phyloP scores from a whole-genome alignment of 495 filamentous ascomycete genomes.

The Bathelium albidoporum region DNA sequence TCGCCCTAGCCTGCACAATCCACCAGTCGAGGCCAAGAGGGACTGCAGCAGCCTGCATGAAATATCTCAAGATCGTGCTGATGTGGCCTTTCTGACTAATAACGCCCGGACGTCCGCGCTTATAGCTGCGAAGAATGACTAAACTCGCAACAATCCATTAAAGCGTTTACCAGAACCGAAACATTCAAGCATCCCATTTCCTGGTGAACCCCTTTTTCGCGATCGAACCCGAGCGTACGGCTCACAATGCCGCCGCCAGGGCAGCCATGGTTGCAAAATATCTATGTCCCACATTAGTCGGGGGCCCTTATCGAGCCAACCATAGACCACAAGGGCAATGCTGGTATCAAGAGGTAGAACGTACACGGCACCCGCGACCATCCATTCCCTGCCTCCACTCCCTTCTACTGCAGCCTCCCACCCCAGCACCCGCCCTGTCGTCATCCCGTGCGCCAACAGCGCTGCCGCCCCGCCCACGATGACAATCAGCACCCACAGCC shows the following conservation, averaged over 20 bases:
- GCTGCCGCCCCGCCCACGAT: conserved; percentile 12
- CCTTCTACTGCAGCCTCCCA: neutral
- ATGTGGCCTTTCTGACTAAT: too few relatives aligned
- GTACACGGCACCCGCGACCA: conserved; percentile 14
- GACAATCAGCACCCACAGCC: conserved; percentile 12
- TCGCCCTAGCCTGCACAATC: too few relatives aligned
- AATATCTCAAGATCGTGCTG: too few relatives aligned
- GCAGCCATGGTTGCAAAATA: neutral
- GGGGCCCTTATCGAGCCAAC: neutral
- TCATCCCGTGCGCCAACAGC: conserved; percentile 3
- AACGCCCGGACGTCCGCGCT: neutral
- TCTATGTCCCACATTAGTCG: neutral
- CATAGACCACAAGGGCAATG: neutral
- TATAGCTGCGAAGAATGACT: neutral
- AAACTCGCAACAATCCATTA: neutral
- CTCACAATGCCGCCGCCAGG: neutral
- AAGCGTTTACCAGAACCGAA: neutral
- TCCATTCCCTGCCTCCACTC: conserved; percentile 11
- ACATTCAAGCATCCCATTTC: neutral
- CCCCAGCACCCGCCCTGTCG: neutral
- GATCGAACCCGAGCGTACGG: neutral
- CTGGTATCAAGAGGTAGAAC: conserved; percentile 9
- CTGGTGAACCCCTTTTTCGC: neutral
- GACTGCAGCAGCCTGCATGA: neutral
- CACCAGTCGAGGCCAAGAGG: neutral